Base-by-base conservation (phyloP, 2,329 filamentous ascomycete species). In the Colletotrichum ledebouriae region DNA sequence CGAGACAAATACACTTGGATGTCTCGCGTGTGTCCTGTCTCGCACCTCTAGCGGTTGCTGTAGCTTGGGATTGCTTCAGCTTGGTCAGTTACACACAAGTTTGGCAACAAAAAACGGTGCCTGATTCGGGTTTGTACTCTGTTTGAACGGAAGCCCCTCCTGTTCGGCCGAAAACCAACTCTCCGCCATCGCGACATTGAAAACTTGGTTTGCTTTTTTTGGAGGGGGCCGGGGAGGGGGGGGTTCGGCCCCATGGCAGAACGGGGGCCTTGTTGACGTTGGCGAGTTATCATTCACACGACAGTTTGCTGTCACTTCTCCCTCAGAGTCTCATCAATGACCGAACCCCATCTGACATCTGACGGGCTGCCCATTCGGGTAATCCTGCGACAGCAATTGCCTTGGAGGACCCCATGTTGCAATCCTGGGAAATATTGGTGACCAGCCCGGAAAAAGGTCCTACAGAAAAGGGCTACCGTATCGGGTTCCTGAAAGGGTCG, bases 391-490 rank as follows among this genome's bases (percentile, higher is more conserved):
- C 46, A 33, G 29, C 41, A 41, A 47, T 12, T 60, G 34, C 61
- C 62, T 56, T 66, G 61, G 41, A 69, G 12, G 33, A 33, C 49
- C 46, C 62, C 62, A 44, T 52, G 56, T 60, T 59, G 13, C 63
- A 13, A 59, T 17, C 63, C 64, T 52, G 33, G 64, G 39, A 44
- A 46, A 22, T 66, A 34, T 52, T 50, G 55, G 15, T 50, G 33
- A 60, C 42, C 41, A 69, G 46, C 41, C 55, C 52, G 39, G 10
- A 17, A 56, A 58, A 13, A 4, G 34, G 47, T 50, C 33, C 7
- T 42, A 49, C 33, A 39, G 44, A 17, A 42, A 39, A 20, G 37
- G 29, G 20, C 53, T 56, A 22, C 52, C 25, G 22, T 59, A 56
- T 59, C 58, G 65, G 61, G 61, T 68, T 63, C 44, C 39, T 33